These are phyloP conservation scores for Tulasnella sp. DNA, from an alignment of 768 basidiomycete genomes.

Conservation along the genomic window DNA sequence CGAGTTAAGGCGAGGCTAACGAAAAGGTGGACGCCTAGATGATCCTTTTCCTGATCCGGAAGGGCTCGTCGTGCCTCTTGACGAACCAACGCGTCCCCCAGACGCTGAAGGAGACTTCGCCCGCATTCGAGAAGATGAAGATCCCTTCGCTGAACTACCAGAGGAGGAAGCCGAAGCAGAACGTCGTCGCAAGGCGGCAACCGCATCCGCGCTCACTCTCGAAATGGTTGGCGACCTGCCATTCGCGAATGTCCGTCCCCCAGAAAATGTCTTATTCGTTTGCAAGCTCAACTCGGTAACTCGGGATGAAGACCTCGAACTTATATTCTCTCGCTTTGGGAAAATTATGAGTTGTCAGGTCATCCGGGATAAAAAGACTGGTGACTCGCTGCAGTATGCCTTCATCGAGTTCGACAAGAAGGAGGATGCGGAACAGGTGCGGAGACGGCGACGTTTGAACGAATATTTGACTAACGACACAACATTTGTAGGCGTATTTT, in stretches of 20 bases:
- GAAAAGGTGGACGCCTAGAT: conserved; percentile 41
- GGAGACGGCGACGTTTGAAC: conserved; percentile 23
- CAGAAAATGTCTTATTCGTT: conserved; percentile 96
- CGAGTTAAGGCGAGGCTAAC: neutral
- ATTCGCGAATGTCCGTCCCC: conserved; percentile 94
- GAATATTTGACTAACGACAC: neutral
- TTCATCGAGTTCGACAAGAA: conserved; percentile 96
- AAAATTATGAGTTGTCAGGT: conserved; percentile 96
- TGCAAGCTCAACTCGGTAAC: conserved; percentile 98
- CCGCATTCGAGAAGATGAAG: conserved; percentile 92
- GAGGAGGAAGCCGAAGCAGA: conserved; percentile 78
- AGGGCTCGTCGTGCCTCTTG: conserved; percentile 61
- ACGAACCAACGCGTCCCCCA: conserved; percentile 70
- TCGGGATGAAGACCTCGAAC: conserved; percentile 88
- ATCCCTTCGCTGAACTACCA: conserved; percentile 69
- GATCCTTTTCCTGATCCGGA: conserved; percentile 90
- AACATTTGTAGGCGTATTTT: conserved; percentile 70
- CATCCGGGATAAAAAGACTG: conserved; percentile 90
- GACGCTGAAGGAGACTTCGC: conserved; percentile 59
- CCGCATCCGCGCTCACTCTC: conserved; percentile 87
- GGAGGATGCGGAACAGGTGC: conserved; percentile 90
- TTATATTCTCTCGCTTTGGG: conserved; percentile 95
- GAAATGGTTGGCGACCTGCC: conserved; percentile 99
- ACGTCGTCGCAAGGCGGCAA: conserved; percentile 80
- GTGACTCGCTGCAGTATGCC: conserved; percentile 94